phyloP scores from a whole-genome alignment of 257 asterid genomes.

The Ligustrum vulgare region DNA sequence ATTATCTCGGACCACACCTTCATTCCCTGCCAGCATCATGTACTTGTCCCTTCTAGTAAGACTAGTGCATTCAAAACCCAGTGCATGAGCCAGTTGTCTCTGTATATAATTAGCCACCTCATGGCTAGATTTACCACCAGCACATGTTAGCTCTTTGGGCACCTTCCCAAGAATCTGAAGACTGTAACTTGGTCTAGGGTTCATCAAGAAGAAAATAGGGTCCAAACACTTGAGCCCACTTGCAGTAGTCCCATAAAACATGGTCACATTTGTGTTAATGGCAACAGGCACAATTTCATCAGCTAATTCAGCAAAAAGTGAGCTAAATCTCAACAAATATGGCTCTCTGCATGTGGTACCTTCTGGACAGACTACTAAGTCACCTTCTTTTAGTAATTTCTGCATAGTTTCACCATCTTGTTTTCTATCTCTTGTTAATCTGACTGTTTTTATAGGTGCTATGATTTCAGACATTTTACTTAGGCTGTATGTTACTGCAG shows the following conservation, averaged over 20 bases:
- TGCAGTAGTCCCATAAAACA: slow-evolving; percentile 96
- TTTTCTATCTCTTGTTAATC: slow-evolving; percentile 59
- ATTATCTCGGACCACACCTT: slow-evolving; percentile 57
- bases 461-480: slow-evolving; percentile 81
- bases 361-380: slow-evolving; percentile 87
- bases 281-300: slow-evolving; percentile 95
- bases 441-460: slow-evolving; percentile 69
- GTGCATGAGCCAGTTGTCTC: slow-evolving; percentile 55
- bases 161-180: slow-evolving; percentile 55
- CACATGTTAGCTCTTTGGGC: slow-evolving; percentile 63
- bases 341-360: slow-evolving; percentile 98
- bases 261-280: slow-evolving; percentile 53
- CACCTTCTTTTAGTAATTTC: slow-evolving; percentile 56
- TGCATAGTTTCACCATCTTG: slow-evolving; percentile 64
- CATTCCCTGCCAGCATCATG: slow-evolving; percentile 92
- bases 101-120: slow-evolving; percentile 92
- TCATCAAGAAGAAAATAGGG: slow-evolving; percentile 82
- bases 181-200: slow-evolving; percentile 61
- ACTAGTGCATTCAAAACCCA: slow-evolving; percentile 82
- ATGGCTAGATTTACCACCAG: slow-evolving; percentile 64
- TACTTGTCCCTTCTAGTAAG: slow-evolving; percentile 89
- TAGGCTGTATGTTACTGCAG: slow-evolving; percentile 88
- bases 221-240: slow-evolving; percentile 88
- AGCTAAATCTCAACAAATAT: slow-evolving; percentile 76
- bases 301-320: slow-evolving; percentile 77